These are phyloP conservation scores for Fragilaria radians DNA, from an alignment of 108 stramenopile genomes.

Conservation along the genomic window DNA sequence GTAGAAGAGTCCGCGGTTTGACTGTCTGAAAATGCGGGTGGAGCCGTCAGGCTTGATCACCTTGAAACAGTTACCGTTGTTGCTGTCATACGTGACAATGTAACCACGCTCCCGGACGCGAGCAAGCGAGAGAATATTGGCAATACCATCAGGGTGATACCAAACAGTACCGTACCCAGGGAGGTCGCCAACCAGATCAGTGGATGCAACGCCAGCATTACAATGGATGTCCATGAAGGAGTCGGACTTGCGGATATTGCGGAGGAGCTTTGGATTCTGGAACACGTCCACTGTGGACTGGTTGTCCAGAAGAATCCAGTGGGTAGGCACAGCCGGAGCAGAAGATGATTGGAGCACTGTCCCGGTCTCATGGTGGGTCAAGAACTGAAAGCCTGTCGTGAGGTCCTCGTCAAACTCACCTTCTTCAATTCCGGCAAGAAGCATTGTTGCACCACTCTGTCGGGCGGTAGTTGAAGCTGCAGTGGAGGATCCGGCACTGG, in stretches of 20 bases:
- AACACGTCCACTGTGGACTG: too few species aligned
- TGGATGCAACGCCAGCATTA: too few species aligned
- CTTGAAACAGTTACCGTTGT: too few species aligned
- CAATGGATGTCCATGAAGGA: slow-evolving; percentile 25
- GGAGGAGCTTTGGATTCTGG: slow-evolving; percentile 18
- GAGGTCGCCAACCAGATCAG: slow-evolving; percentile 14
- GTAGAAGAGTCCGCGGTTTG: slow-evolving; percentile 22
- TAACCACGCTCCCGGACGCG: slow-evolving; percentile 7
- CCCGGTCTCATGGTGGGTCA: too few species aligned
- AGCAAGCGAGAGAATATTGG: slow-evolving; percentile 31
- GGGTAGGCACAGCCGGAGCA: too few species aligned
- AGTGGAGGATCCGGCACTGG: too few species aligned
- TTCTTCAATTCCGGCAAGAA: too few species aligned
- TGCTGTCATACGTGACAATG: slow-evolving; percentile 22
- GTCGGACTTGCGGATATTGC: slow-evolving; percentile 13
- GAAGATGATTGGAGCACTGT: too few species aligned
- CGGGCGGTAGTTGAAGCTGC: too few species aligned
- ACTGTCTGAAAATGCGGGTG: slow-evolving; percentile 4
- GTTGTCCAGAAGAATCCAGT: slow-evolving; percentile 30
- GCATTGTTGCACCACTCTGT: too few species aligned
- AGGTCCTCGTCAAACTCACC: too few species aligned
- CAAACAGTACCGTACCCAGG: slow-evolving; percentile 28
- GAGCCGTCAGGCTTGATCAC: slow-evolving; percentile 7
- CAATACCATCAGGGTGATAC: slow-evolving; percentile 28
- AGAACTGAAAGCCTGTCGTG: too few species aligned